Evolutionary conservation across 805 yeast species (phyloP).

Genomic region (Candida pseudoglaebosa): DNA sequence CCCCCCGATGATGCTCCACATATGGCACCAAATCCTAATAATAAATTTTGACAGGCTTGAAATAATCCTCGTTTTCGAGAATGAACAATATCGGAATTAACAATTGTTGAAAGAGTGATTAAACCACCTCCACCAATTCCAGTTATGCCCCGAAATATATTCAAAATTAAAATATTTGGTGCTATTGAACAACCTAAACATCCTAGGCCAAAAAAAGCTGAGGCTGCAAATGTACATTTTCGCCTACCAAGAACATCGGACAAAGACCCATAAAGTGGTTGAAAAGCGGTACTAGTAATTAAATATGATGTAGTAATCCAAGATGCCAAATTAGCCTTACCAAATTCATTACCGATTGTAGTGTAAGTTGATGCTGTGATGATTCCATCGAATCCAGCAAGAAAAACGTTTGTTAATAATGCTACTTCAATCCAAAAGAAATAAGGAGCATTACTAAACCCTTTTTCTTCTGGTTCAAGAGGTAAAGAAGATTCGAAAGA

Average conservation of each 20-base stretch:
- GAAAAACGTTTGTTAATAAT: conserved; percentile 34
- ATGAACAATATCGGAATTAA: conserved; percentile 36
- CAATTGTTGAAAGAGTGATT: conserved; percentile 33
- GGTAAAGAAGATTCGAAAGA: neutral
- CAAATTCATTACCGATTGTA: conserved; percentile 40
- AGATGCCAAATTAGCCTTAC: conserved; percentile 31
- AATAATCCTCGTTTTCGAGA: conserved; percentile 34
- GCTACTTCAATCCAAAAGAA: conserved; percentile 31
- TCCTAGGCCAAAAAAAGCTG: conserved; percentile 27
- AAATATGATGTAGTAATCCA: conserved; percentile 43
- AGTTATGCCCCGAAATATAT: conserved; percentile 32
- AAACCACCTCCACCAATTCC: conserved; percentile 44
- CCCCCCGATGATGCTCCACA: conserved; percentile 69
- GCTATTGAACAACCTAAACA: conserved; percentile 35
- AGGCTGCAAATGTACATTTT: conserved; percentile 31
- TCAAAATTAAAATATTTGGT: conserved; percentile 20
- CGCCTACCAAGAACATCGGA: conserved; percentile 37
- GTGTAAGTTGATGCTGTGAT: conserved; percentile 48
- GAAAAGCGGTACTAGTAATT: conserved; percentile 38
- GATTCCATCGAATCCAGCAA: conserved; percentile 46
- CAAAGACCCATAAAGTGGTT: conserved; percentile 39
- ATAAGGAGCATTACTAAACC: conserved; percentile 12
- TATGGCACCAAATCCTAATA: conserved; percentile 47
- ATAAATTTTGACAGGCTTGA: conserved; percentile 37
- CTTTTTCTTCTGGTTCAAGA: neutral